Evolutionary conservation across 345 rosid genomes (phyloP), one percentile per base, ranked within the genome.

Genomic region (Lenwebbia sp.): DNA sequence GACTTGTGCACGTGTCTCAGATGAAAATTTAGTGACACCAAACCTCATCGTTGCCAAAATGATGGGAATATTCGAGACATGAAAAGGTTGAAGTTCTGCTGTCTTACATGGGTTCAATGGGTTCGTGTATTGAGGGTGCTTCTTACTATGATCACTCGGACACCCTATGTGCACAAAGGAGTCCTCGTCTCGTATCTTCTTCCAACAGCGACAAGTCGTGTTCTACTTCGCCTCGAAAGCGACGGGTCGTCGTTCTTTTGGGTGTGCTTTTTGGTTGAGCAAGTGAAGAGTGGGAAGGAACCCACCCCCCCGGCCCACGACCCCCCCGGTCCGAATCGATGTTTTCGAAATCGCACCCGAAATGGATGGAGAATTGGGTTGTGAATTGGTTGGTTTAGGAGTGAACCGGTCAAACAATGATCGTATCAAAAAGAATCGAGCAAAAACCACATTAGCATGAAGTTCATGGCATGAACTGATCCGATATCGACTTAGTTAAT

Each of bases 401-500:
- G 23, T 65, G 44, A 65, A 17, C 44, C 1, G 1, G 25, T 33
- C 3, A 0, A 33, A 30, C 23, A 65, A 65, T 30, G 0, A 33
- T 30, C 10, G 0, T 33, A 4, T 70, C 1, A 0, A 0, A 70
- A 70, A 70, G 78, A 70, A 40, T 30, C 1, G 5, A 30, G 12
- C 11, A 30, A 62, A 62, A 62, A 14, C 0, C 3, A 0, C 22
- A 30, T 19, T 30, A 30, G 41, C 9, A 62, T 30, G 13, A 49
- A 49, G 50, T 47, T 47, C 50, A 9, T 47, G 50, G 13, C 51
- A 52, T 51, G 44, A 65, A 65, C 6, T 23, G 19, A 33, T 9
- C 25, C 3, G 9, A 33, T 15, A 30, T 62, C 13, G 0, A 30
- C 7, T 1, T 7, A 14, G 19, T 4, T 33, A 14, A 7, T 62